Evolutionary conservation across 768 basidiomycete genomes (phyloP), one percentile per base, ranked within the genome.

Genomic region (Gyrodon lividus): DNA sequence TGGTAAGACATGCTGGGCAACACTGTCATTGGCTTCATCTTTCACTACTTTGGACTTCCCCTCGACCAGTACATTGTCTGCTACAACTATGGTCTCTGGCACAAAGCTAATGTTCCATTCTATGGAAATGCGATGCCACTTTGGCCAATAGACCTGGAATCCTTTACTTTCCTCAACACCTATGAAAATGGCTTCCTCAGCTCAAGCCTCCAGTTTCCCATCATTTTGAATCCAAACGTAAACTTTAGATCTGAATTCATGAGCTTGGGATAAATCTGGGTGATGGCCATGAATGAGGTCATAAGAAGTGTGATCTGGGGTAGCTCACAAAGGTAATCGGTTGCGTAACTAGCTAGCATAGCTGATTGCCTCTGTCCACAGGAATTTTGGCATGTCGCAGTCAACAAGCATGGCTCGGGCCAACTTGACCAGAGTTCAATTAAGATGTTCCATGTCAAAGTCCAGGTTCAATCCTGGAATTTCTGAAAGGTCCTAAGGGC

Each of bases 331-430:
- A 0, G 66, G 57, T 0, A 67, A 62, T 4, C 65, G 38, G 48
- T 76, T 77, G 46, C 65, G 60, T 24, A 77, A 33, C 64, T 71
- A 77, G 0, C 69, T 59, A 0, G 64, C 68, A 47, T 77, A 65
- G 0, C 43, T 48, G 0, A 70, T 55, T 0, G 24, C 59, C 34
- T 17, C 48, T 9, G 16, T 59, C 60, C 23, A 69, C 13, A 62
- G 51, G 13, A 34, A 49, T 26, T 51, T 44, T 0, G 64, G 61
- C 12, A 72, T 45, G 2, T 59, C 47, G 1, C 58, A 43, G 13
- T 64, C 66, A 1, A 46, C 23, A 1, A 72, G 50, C 44, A 71
- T 52, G 2, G 60, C 51, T 0, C 66, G 49, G 0, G 54, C 59
- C 3, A 57, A 40, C 7, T 70, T 64, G 8, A 68, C 42, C 2